Base-by-base conservation (phyloP, 2,329 filamentous ascomycete genomes). In the Scedosporium boydii region DNA sequence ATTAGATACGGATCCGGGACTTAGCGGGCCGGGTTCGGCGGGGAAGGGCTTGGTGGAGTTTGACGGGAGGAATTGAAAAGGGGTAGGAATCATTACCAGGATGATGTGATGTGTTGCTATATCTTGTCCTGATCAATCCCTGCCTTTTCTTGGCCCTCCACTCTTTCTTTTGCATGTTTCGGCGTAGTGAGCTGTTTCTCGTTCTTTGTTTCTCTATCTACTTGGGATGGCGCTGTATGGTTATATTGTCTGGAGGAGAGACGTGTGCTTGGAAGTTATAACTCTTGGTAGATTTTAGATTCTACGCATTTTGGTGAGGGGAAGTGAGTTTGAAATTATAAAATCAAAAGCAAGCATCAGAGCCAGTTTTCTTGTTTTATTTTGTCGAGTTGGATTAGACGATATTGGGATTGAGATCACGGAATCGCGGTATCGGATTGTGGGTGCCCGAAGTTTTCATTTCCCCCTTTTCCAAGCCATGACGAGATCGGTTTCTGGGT, bases 11-110 rank as follows among this genome's bases (percentile, higher is more conserved):
- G 70, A 70, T 44, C 57, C 57, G 6, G 53, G 53, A 10, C 7
- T 48, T 21, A 55, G 29, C 48, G 58, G 21, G 34, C 38, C 69
- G 3, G 67, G 69, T 41, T 69, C 71, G 46, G 70, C 67, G 38
- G 70, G 69, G 10, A 71, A 73, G 34, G 75, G 71, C 1, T 74
- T 78, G 14, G 75, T 78, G 29, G 76, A 78, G 68, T 78, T 78
- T 68, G 76, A 77, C 63, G 75, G 74, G 21, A 76, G 66, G 70
- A n/a, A 34, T 42, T 59, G 18, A 44, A 27, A 29, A 56, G 34
- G 23, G 23, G 6, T 26, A 44, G 34, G 44, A 9, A 48, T 46
- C 44, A 46, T n/a, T 46, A 7, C 14, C 44, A 4, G n/a, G 42
- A 26, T 59, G 18, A 21, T 46, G 14, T 46, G 16, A 10, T 55